Evolutionary conservation across 805 yeast species (phyloP).

Genomic region (Metschnikowia chrysomelidarum): DNA sequence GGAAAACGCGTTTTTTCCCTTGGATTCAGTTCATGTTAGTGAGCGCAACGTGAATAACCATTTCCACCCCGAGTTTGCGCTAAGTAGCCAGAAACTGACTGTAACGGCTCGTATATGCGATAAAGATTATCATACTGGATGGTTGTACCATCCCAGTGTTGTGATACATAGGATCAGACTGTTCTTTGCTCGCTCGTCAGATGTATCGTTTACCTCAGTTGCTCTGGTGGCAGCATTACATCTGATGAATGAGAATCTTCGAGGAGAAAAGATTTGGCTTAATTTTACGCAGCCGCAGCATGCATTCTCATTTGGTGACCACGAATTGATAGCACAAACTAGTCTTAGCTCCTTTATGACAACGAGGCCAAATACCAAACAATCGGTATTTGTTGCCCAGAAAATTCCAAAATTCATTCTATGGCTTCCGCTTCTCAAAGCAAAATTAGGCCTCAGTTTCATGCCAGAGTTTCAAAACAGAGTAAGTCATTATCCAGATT

Average conservation of each 20-base stretch:
- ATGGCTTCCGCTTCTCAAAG: slow-evolving; percentile 22
- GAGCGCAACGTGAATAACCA: background rate
- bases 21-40: slow-evolving; percentile 10
- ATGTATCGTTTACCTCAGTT: slow-evolving; percentile 14
- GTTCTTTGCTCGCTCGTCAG: slow-evolving; percentile 8
- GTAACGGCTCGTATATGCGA: slow-evolving; percentile 3
- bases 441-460: slow-evolving; percentile 7
- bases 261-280: slow-evolving; percentile 6
- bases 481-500: too few relatives aligned
- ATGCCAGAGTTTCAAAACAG: too few relatives aligned
- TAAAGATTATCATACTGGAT: slow-evolving; percentile 3
- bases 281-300: slow-evolving; percentile 1
- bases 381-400: background rate
- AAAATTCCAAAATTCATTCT: slow-evolving; percentile 9
- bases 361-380: background rate
- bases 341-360: slow-evolving; percentile 3
- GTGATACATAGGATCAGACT: slow-evolving; percentile 5
- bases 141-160: slow-evolving; percentile 12
- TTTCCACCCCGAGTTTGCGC: slow-evolving; percentile 9
- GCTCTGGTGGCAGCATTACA: slow-evolving; percentile 2
- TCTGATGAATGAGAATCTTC: slow-evolving; percentile 1
- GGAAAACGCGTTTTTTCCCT: slow-evolving; percentile 4
- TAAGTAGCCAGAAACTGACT: slow-evolving; percentile 3
- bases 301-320: background rate
- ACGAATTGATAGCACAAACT: slow-evolving; percentile 5